Base-by-base conservation (phyloP, 768 basidiomycete genomes). In the Hortiboletus flavorubellus region DNA sequence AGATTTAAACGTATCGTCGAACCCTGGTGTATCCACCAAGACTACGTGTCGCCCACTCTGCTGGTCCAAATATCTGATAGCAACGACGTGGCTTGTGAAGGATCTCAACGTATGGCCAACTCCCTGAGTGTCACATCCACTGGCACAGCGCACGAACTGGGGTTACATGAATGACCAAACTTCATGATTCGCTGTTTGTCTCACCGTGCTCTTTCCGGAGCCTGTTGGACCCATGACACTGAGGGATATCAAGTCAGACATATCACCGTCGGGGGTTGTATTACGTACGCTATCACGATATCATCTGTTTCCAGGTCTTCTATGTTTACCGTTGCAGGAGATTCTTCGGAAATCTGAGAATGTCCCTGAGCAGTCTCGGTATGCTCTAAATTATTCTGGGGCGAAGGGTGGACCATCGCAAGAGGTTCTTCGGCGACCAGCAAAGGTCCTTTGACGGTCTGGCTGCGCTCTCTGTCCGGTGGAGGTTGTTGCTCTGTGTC, bases 11-110 rank as follows among this genome's bases (percentile, higher is more conserved):
- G 59, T 68, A 39, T 61, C 59, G 15, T 67, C 59, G 34, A 68
- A 67, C 1, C 66, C 58, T 0, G 67, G 66, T 0, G 67, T 68
- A 26, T 68, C 66, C 21, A 68, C 67, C 2, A 68, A 34, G 8
- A 65, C 64, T 4, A 65, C 35, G 15, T 41, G 1, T 48, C 15
- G 35, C 9, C n/a, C 8, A 18, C 15, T 59, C 16, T 38, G 11
- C 5, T 55, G 12, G 14, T 62, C 33, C 44, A 12, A 26, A 23
- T 58, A 55, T 47, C 23, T 57, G 43, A 59, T 34, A 0, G 58
- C 51, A 7, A 2, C 30, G 15, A 62, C 56, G 5, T 60, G 3
- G 5, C 35, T 54, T 31, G 60, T 56, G 15, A n/a, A 57, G 18
- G 64, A 65, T 14, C 8, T 53, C 26, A 60, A 41, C 15, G 14